A percentile compares a stretch with the other conserved stretches of the same genome.
Conservation (phyloP, 768 basidiomycete species). For the Chlorophyllum brunneum region DNA sequence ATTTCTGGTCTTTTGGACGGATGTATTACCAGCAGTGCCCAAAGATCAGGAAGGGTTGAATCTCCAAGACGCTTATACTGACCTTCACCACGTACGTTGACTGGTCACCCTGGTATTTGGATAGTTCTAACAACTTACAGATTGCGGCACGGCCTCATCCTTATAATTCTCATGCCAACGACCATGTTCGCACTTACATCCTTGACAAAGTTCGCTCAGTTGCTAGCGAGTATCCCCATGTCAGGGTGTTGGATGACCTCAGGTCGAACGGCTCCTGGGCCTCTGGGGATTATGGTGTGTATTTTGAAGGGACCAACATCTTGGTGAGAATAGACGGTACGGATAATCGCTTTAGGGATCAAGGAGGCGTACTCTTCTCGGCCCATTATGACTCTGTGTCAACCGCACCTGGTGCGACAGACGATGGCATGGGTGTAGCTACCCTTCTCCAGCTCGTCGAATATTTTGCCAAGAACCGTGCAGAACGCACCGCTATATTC, state of each 20-base stretch:
- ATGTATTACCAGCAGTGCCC: constrained; percentile 10
- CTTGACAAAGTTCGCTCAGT: constrained; percentile 48
- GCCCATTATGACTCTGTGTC: constrained; percentile 84
- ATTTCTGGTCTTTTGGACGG: constrained; percentile 14
- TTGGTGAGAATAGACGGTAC: constrained; percentile 47
- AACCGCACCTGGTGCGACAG: constrained; percentile 70
- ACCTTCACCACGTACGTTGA: constrained; percentile 15
- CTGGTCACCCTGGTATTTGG: neutral
- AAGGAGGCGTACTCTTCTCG: constrained; percentile 61
- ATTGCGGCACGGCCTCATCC: constrained; percentile 72
- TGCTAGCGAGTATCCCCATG: constrained; percentile 37
- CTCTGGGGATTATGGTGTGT: constrained; percentile 26
- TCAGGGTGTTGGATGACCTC: constrained; percentile 34
- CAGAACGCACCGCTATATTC: constrained; percentile 64
- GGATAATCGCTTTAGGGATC: constrained; percentile 4
- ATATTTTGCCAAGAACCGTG: constrained; percentile 45
- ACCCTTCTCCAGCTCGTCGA: constrained; percentile 64
- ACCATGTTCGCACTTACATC: constrained; percentile 58
- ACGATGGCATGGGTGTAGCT: constrained; percentile 72
- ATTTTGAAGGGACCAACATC: constrained; percentile 68
- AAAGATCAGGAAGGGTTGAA: constrained; percentile 12
- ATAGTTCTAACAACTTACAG: constrained; percentile 22
- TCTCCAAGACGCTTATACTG: constrained; percentile 11
- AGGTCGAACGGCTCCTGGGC: constrained; percentile 49
- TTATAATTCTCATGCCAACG: constrained; percentile 76